These are phyloP conservation scores for Bryoerythrophyllum caledonicum DNA, from an alignment of 225 moss, liverwort and hornwort genomes.

Conservation along the genomic window DNA sequence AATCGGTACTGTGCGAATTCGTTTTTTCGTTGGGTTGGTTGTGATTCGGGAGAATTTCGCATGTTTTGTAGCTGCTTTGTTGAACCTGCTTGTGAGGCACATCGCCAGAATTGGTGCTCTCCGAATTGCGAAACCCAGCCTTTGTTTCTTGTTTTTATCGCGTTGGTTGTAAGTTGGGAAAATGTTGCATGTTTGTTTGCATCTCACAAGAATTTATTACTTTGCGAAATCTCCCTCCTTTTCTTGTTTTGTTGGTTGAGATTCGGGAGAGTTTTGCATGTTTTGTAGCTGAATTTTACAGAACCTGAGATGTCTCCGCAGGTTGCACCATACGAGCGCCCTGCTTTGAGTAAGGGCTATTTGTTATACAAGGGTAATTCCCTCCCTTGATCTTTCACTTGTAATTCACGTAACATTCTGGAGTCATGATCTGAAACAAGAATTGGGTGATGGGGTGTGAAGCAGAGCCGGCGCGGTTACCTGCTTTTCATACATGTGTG, in stretches of 20 bases:
- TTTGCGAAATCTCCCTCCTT: too few species aligned
- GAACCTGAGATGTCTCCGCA: slow-evolving; percentile 20
- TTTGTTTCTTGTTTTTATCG: too few species aligned
- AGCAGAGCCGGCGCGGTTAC: slow-evolving; percentile 69
- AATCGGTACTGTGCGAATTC: slow-evolving; percentile 51
- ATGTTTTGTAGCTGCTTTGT: too few species aligned
- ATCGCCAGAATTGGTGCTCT: too few species aligned
- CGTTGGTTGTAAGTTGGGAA: too few species aligned
- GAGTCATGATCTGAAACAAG: slow-evolving; percentile 9
- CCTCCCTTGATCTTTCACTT: background rate
- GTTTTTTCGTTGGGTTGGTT: too few species aligned
- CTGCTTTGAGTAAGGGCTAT: slow-evolving; percentile 90
- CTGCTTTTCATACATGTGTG: slow-evolving; percentile 90
- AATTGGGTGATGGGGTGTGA: slow-evolving; percentile 19
- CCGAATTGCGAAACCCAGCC: too few species aligned
- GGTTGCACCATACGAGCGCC: slow-evolving; percentile 97
- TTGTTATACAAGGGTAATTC: slow-evolving; percentile 66
- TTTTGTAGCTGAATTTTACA: background rate
- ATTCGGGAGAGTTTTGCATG: background rate
- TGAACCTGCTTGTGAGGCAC: too few species aligned
- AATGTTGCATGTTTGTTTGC: too few species aligned
- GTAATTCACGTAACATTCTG: background rate
- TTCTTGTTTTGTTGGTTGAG: background rate
- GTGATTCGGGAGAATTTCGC: too few species aligned
- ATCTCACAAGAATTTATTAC: too few species aligned